These are phyloP conservation scores for Thalassiosira sp. DNA, from an alignment of 352 stramenopile species.

Conservation along the genomic window DNA sequence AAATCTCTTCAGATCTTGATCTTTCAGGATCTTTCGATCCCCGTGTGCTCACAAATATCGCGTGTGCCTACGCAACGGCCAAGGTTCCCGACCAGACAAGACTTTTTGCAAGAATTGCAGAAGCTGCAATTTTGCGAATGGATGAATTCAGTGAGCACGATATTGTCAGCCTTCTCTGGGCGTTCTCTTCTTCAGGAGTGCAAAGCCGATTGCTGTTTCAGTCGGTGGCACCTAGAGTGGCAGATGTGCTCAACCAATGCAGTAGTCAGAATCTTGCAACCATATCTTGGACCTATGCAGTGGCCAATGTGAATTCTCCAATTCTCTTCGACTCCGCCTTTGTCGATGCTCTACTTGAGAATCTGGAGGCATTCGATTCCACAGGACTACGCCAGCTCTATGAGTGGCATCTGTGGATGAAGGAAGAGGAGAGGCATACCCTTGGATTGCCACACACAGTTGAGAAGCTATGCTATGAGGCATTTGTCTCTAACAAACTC, in stretches of 20 bases:
- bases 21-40: neutral
- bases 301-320: constrained; percentile 12
- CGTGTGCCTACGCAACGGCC: constrained; percentile 7
- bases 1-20: neutral
- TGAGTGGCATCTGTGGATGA: constrained; percentile 23
- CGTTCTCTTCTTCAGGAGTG: neutral
- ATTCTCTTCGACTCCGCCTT: constrained; percentile 13
- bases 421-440: constrained; percentile 2
- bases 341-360: constrained; percentile 3
- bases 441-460: neutral
- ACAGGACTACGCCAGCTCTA: constrained; percentile 11
- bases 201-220: neutral
- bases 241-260: neutral
- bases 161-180: constrained; percentile 8
- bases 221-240: neutral
- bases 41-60: constrained; percentile 6
- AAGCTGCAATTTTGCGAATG: neutral
- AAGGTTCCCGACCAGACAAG: neutral
- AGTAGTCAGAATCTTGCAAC: constrained; percentile 4
- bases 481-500: constrained; percentile 8
- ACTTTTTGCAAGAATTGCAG: constrained; percentile 10
- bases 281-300: constrained; percentile 24
- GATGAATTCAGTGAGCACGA: constrained; percentile 2
- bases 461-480: constrained; percentile 10
- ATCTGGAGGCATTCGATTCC: constrained; percentile 6